Evolutionary conservation across 371 early-diverging fungal genomes (phyloP), one percentile per base, ranked within the genome.

Genomic region (Fennellomyces sp.): DNA sequence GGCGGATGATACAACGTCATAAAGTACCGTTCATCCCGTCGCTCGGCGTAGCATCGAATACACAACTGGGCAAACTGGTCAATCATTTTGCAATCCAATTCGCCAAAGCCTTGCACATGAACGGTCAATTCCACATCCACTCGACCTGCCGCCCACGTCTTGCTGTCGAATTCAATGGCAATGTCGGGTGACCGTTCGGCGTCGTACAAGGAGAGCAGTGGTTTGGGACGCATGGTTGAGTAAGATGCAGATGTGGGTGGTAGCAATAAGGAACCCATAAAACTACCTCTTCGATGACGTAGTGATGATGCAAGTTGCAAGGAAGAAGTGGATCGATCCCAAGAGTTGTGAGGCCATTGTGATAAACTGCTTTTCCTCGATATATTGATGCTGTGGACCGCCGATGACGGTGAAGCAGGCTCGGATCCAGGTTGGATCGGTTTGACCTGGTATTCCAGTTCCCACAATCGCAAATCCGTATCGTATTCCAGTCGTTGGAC

Each of bases 41-140:
- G 61, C 11, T 54, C 51, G 8, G 58, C 39, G 48, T 60, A 68
- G 38, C 68, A 77, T 5, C 64, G 70, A 8, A 77, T 52, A 42
- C 72, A 77, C 12, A 68, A 52, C 23, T 77, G 72, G 21, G 70
- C 68, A 56, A 69, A 77, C 23, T 54, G 66, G 21, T 77, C 61
- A 3, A 64, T 56, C 66, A 67, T 49, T 7, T 50, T 56, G 13
- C 23, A 25, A n/a, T 63, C 47, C 11, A 61, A 25, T 4, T 30
- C 25, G 10, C 60, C 36, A 61, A 35, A 36, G 26, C 30, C 17
- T 56, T 36, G 12, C 27, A 38, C 21, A 59, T 19, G 2, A 12
- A 41, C 45, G 11, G 60, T 21, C 13, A 64, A 53, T 8, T 38
- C 26, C 19, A 63, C 10, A 39, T 65, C 60, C 3, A 69, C 35